A percentile compares a stretch with the other conserved stretches of the same genome.
Evolutionary conservation across 345 rosid species (phyloP).

Genomic region (Aquilaria malaccensis): DNA sequence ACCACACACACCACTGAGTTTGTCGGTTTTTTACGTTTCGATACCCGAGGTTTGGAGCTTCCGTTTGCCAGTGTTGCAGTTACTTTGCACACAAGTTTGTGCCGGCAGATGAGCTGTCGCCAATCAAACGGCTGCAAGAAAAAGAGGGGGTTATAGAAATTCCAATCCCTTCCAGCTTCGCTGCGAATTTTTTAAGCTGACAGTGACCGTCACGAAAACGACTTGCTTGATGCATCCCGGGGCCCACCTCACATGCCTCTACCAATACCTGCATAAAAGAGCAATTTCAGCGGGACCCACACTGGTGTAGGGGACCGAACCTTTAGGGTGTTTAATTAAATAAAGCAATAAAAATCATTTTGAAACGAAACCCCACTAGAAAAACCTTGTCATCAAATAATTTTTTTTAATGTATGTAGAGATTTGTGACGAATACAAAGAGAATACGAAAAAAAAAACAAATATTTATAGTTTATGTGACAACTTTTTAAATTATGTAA

Average conservation of each 20-base stretch:
- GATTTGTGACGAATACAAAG: too few relatives aligned
- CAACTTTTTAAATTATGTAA: too few relatives aligned
- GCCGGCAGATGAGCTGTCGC: slow-evolving; percentile 12
- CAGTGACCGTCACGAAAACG: slow-evolving; percentile 21
- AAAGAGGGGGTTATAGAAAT: neutral
- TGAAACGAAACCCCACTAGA: too few relatives aligned
- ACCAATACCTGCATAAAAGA: slow-evolving; percentile 27
- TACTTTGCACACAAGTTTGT: too few relatives aligned
- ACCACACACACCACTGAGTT: neutral
- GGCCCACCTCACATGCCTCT: slow-evolving; percentile 48
- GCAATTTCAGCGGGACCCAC: slow-evolving; percentile 15
- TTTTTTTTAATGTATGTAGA: too few relatives aligned
- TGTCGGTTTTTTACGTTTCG: too few relatives aligned
- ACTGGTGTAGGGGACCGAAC: slow-evolving; percentile 13
- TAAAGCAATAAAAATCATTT: neutral
- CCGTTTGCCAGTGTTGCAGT: too few relatives aligned
- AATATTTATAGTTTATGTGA: too few relatives aligned
- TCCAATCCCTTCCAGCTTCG: slow-evolving; percentile 10
- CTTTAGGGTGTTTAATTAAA: neutral
- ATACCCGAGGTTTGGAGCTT: too few relatives aligned
- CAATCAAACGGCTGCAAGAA: slow-evolving; percentile 8
- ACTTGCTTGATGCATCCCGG: slow-evolving; percentile 13
- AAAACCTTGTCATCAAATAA: too few relatives aligned
- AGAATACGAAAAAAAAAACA: too few relatives aligned
- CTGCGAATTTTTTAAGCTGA: slow-evolving; percentile 19